A percentile compares a stretch with the other conserved stretches of the same genome.
These are phyloP conservation scores for Alternaria ventricosa DNA, from an alignment of 2,329 filamentous ascomycete genomes.

Conservation along the genomic window DNA sequence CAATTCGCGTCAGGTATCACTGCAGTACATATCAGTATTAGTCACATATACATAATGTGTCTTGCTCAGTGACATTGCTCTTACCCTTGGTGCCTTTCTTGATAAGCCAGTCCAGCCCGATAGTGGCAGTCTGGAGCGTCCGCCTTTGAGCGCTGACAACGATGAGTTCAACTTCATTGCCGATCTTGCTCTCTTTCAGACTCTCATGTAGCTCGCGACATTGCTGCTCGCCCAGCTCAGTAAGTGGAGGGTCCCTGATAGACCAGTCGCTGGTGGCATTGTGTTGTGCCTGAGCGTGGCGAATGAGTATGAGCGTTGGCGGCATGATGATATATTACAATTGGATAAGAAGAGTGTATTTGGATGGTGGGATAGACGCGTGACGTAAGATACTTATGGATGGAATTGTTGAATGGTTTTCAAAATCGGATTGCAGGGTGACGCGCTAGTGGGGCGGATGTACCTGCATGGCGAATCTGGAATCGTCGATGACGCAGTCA, in stretches of 20 bases:
- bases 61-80: neutral
- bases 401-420: conserved; percentile 2
- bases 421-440: conserved; percentile 9
- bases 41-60: neutral
- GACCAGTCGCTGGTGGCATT: conserved; percentile 52
- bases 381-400: neutral
- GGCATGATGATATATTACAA: conserved; percentile 40
- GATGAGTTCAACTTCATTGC: conserved; percentile 60
- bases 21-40: neutral
- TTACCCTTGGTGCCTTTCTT: conserved; percentile 51
- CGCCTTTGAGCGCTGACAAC: conserved; percentile 70
- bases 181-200: conserved; percentile 46
- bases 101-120: conserved; percentile 65
- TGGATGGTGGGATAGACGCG: neutral
- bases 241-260: conserved; percentile 52
- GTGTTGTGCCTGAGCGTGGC: conserved; percentile 55
- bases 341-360: neutral
- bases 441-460: conserved; percentile 23
- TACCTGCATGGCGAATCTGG: conserved; percentile 13
- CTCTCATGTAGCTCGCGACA: conserved; percentile 49
- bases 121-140: conserved; percentile 68
- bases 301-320: conserved; percentile 55
- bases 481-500: conserved; percentile 18
- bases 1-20: conserved; percentile 67
- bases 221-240: conserved; percentile 52